phyloP scores from a whole-genome alignment of 306 rosid species.

The Astragalus glycyphyllos region DNA sequence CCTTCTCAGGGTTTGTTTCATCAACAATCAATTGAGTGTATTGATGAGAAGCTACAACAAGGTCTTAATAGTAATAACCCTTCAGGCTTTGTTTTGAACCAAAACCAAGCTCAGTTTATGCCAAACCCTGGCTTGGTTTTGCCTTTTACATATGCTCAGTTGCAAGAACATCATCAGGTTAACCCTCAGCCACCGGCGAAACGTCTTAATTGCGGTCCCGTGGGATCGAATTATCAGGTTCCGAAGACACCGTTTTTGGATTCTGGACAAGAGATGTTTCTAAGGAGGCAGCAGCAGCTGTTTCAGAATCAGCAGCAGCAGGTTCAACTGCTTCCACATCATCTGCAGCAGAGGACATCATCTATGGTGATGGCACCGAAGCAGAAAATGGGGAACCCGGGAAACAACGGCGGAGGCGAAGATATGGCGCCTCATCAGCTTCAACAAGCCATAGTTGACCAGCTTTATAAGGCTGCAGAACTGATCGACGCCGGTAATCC shows the following conservation, averaged over 20 bases:
- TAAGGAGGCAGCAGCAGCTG: conserved; percentile 50
- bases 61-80: conserved; percentile 50
- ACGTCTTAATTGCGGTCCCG: conserved; percentile 57
- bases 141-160: conserved; percentile 61
- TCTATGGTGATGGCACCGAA: conserved; percentile 49
- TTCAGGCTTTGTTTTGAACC: conserved; percentile 56
- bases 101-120: conserved; percentile 62
- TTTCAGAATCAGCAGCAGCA: conserved; percentile 44
- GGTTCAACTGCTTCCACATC: conserved; percentile 59
- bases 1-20: conserved; percentile 52
- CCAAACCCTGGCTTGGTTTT: conserved; percentile 61
- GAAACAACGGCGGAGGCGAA: conserved; percentile 41
- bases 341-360: conserved; percentile 54
- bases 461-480: conserved; percentile 82
- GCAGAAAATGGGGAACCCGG: conserved; percentile 58
- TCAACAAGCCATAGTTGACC: conserved; percentile 73
- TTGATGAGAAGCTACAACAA: conserved; percentile 71
- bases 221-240: conserved; percentile 47
- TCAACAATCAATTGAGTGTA: conserved; percentile 48
- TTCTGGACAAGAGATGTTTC: conserved; percentile 59
- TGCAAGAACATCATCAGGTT: conserved; percentile 69
- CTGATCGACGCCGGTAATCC: conserved; percentile 81
- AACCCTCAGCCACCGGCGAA: conserved; percentile 66
- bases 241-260: conserved; percentile 54
- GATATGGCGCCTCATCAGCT: conserved; percentile 69